Conservation (phyloP, 345 rosid genomes). For the Moricandia arvensis region DNA sequence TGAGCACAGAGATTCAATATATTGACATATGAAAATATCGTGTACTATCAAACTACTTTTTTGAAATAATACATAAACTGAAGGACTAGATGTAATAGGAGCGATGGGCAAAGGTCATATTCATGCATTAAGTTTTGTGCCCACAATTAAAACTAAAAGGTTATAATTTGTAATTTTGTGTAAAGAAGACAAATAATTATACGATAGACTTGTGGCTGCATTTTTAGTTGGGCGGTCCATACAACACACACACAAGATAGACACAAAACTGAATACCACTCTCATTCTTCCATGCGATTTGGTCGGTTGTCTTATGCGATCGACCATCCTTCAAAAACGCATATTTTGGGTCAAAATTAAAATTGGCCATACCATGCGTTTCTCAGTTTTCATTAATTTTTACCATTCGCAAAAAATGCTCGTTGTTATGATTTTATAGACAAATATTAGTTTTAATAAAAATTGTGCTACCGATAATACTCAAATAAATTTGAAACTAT, state of each 20-base stretch:
- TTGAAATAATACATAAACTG: neutral
- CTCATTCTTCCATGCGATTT: conserved; percentile 38
- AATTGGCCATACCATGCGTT: neutral
- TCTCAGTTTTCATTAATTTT: neutral
- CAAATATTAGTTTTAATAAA: neutral
- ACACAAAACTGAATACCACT: conserved; percentile 15
- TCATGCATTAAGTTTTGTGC: conserved; percentile 35
- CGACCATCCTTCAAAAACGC: conserved; percentile 1
- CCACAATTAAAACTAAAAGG: conserved; percentile 35
- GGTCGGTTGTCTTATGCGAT: conserved; percentile 33
- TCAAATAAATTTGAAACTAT: neutral
- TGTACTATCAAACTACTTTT: neutral
- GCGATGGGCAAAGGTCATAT: conserved; percentile 14
- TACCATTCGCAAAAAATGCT: neutral
- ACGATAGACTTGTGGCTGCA: conserved; percentile 32
- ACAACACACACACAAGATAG: conserved; percentile 26
- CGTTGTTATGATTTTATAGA: neutral
- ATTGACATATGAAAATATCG: conserved; percentile 1
- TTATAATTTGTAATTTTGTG: conserved; percentile 38
- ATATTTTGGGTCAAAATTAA: neutral
- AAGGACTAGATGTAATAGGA: conserved; percentile 7
- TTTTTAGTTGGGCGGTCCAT: conserved; percentile 41
- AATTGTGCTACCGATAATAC: neutral
- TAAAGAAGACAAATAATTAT: conserved; percentile 19
- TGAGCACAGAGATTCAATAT: neutral